Base-by-base conservation (phyloP, 306 rosid genomes). In the Casuarina cunninghamiana region DNA sequence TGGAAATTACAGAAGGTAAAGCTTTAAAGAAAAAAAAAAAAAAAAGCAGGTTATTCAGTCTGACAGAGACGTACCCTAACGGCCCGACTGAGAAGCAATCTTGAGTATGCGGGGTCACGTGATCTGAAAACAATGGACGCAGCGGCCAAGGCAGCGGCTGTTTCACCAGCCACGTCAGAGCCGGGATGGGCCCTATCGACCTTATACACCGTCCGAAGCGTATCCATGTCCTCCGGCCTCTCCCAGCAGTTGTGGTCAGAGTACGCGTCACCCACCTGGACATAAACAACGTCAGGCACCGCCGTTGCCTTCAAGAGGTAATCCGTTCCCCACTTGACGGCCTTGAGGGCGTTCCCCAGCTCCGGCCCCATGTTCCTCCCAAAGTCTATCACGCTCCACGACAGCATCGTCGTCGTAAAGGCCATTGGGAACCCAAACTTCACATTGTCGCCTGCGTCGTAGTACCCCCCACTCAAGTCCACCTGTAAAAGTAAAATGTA, bases 341-440 rank as follows among this genome's bases (percentile, higher is more conserved):
- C 84, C 79, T 85, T 85, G 57, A 95, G 15, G 32, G 97, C 88
- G 69, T 93, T 89, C 1, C 86, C 76, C 1, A 87, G 77, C 87
- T 95, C 99, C 43, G 97, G 68, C 0, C 97, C 99, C 97, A 95
- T 85, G 17, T n/a, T 86, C 73, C 85, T 78, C 55, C 92, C 97
- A 72, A 95, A 95, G 65, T 95, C 99, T 45, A 95, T 89, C 1
- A 95, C 86, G 81, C 99, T 91, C 99, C 99, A 93, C 16, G 99
- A 74, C 2, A 95, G 85, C 87, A 93, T 19, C 26, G 99, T 95
- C 60, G 90, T 88, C 65, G 97, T 89, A 67, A 95, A 95, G 10
- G 99, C 99, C 99, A 95, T 95, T 21, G 99, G 99, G 15, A 95
- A 95, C 0, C 99, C 99, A 63, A 95, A 95, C 94, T 95, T 95